Conservation (phyloP, 1,139 yeast species). For the Sugiyamaella novakii region DNA sequence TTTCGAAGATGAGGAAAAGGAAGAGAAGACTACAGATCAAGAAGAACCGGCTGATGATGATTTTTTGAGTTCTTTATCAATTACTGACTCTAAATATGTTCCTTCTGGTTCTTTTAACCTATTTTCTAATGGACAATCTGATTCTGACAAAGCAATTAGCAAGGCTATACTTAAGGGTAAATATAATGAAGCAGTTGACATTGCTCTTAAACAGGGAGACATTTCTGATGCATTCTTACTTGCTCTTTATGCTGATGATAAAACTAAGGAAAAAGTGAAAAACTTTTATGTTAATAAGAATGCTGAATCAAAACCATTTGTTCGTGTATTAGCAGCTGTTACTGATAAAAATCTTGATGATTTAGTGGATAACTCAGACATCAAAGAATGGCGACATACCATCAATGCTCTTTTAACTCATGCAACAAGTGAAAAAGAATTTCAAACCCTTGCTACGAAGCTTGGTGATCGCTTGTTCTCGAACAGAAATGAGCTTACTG, state of each 20-base stretch:
- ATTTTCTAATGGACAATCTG: conserved; percentile 44
- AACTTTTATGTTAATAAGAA: conserved; percentile 67
- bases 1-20: conserved; percentile 22
- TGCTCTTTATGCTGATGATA: conserved; percentile 66
- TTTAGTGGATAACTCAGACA: conserved; percentile 74
- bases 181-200: conserved; percentile 65
- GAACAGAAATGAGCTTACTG: conserved; percentile 31
- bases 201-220: conserved; percentile 64
- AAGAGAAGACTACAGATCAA: conserved; percentile 30
- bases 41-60: conserved; percentile 42
- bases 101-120: conserved; percentile 52
- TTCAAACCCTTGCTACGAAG: conserved; percentile 57
- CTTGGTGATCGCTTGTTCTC: conserved; percentile 73
- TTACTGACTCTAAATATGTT: conserved; percentile 30
- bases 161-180: conserved; percentile 65
- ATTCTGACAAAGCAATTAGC: conserved; percentile 52
- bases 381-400: conserved; percentile 79
- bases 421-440: conserved; percentile 46
- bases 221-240: conserved; percentile 80
- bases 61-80: conserved; percentile 36
- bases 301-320: conserved; percentile 56
- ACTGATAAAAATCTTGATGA: conserved; percentile 66
- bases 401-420: conserved; percentile 70
- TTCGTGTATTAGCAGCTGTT: conserved; percentile 73
- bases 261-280: conserved; percentile 65